Evolutionary conservation across 2,329 filamentous ascomycete species (phyloP).

Genomic region (Aspergillus fumigatus): DNA sequence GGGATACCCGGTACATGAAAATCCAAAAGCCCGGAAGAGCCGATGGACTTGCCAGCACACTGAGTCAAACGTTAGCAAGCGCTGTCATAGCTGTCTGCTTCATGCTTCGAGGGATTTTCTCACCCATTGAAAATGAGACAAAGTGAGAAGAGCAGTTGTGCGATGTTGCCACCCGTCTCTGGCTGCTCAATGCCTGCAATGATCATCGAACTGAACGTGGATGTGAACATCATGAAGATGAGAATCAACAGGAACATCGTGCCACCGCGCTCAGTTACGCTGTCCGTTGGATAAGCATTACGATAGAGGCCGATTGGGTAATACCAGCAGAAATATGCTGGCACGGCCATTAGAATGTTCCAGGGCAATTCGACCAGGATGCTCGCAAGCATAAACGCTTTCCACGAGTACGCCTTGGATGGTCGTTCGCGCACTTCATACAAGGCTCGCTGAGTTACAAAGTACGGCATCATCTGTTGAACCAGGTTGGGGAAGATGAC

Average conservation of each 20-base stretch:
- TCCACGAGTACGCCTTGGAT: slow-evolving; percentile 67
- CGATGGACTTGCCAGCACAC: slow-evolving; percentile 57
- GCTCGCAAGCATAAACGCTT: slow-evolving; percentile 63
- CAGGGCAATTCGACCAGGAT: slow-evolving; percentile 65
- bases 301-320: slow-evolving; percentile 52
- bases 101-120: slow-evolving; percentile 3
- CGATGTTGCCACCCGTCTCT: slow-evolving; percentile 59
- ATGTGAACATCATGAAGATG: slow-evolving; percentile 64
- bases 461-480: slow-evolving; percentile 52
- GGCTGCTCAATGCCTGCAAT: slow-evolving; percentile 65
- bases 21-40: slow-evolving; percentile 68
- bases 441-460: slow-evolving; percentile 51
- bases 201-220: slow-evolving; percentile 67
- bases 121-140: slow-evolving; percentile 53
- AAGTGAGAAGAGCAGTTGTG: slow-evolving; percentile 55
- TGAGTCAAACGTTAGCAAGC: slow-evolving; percentile 8
- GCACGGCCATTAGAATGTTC: slow-evolving; percentile 51
- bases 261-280: slow-evolving; percentile 50
- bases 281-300: slow-evolving; percentile 32
- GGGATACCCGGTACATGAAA: slow-evolving; percentile 68
- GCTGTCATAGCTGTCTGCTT: not conserved
- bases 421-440: slow-evolving; percentile 56
- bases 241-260: slow-evolving; percentile 61
- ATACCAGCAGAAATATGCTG: slow-evolving; percentile 63
- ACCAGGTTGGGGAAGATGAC: slow-evolving; percentile 63